phyloP scores from a whole-genome alignment of 441 rosid genomes.

The Adansonia gregorii region DNA sequence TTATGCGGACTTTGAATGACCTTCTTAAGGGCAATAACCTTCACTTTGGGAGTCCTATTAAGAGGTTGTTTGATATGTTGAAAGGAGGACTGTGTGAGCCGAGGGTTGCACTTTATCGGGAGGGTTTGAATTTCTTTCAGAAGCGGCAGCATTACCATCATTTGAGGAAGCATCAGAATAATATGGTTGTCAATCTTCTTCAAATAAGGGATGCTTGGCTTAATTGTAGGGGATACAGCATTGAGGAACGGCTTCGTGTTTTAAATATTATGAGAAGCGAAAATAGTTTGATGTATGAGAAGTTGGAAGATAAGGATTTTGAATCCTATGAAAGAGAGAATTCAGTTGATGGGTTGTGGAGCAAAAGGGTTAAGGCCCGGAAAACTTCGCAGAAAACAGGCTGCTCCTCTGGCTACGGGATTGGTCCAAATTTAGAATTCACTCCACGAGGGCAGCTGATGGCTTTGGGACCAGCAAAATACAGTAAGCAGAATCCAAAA shows the following conservation, averaged over 20 bases:
- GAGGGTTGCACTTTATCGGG: slow-evolving; percentile 84
- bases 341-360: slow-evolving; percentile 59
- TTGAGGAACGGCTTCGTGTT: slow-evolving; percentile 88
- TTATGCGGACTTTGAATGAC: slow-evolving; percentile 68
- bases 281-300: slow-evolving; percentile 79
- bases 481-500: slow-evolving; percentile 66
- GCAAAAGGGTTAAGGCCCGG: slow-evolving; percentile 59
- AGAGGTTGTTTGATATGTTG: slow-evolving; percentile 81
- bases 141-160: slow-evolving; percentile 80
- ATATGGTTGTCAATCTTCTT: slow-evolving; percentile 71
- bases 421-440: slow-evolving; percentile 54
- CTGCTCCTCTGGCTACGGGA: slow-evolving; percentile 46
- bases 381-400: slow-evolving; percentile 51
- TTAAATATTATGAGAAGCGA: slow-evolving; percentile 83
- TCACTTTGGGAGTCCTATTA: slow-evolving; percentile 89
- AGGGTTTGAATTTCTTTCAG: slow-evolving; percentile 72
- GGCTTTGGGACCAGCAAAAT: slow-evolving; percentile 50
- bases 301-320: slow-evolving; percentile 63
- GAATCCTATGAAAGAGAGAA: slow-evolving; percentile 70
- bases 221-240: slow-evolving; percentile 78
- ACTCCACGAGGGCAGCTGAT: slow-evolving; percentile 45
- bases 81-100: slow-evolving; percentile 97
- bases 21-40: slow-evolving; percentile 76
- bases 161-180: slow-evolving; percentile 86
- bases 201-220: slow-evolving; percentile 92